Base-by-base conservation (phyloP, 371 early-diverging fungal genomes). In the Entomophthora muscae region DNA sequence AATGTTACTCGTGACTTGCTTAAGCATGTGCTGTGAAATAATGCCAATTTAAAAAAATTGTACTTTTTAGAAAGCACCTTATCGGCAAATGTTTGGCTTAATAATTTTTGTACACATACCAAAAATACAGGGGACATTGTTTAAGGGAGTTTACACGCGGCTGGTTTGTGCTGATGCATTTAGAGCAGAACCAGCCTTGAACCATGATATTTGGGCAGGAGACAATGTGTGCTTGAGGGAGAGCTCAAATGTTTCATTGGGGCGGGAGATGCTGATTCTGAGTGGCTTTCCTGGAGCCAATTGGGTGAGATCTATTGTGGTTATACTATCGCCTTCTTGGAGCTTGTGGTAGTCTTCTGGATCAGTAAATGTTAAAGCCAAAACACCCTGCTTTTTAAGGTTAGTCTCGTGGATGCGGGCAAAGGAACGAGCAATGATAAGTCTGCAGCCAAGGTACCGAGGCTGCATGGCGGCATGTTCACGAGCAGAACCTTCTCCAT, bases 321-420 rank as follows among this genome's bases (percentile, higher is more conserved):
- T 79, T 64, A 93, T 83, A 60, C 83, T 80, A 80, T 90, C 90
- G 0, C 84, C 78, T 51, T 87, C 85, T 53, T 78, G 73, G 66
- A 93, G 77, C 68, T 75, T 76, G 55, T 90, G 81, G 76, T 90
- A 95, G 71, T 94, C 89, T 10, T 71, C 76, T 52, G 80, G 83
- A 69, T 92, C 76, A 52, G 80, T 86, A 72, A 96, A 94, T 1
- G 90, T 89, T 58, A 96, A 74, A 27, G 97, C 95, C 58, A 96
- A 52, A 3, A 68, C 93, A 66, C 98, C 98, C 76, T 97, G 95
- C 83, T 97, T 97, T 84, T 97, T 97, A 71, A 95, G 81, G 79
- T 97, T 97, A 68, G 95, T 97, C 78, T 97, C 95, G 79, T 97
- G 98, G 70, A 97, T 97, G 73, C 98, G 88, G 55, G 98, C 98